These are phyloP conservation scores for Moricandia arvensis DNA, from an alignment of 345 rosid species.

Conservation along the genomic window DNA sequence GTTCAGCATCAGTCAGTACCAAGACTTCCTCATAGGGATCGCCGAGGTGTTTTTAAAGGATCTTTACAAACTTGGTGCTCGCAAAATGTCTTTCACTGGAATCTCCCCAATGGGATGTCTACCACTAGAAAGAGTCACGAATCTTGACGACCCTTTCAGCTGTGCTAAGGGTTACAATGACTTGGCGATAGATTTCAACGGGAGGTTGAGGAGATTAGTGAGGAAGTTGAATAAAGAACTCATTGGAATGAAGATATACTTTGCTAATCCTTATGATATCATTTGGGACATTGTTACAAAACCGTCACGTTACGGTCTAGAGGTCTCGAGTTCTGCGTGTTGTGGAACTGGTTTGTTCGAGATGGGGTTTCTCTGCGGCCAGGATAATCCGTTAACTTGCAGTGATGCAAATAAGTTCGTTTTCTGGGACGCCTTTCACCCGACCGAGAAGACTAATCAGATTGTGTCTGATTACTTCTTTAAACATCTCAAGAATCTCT, in stretches of 20 bases:
- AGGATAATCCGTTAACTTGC: conserved; percentile 44
- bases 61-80: conserved; percentile 56
- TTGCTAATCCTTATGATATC: conserved; percentile 48
- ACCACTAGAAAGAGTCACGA: conserved; percentile 52
- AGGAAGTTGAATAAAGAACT: conserved; percentile 43
- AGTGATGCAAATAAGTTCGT: conserved; percentile 58
- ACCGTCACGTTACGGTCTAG: conserved; percentile 53
- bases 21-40: conserved; percentile 50
- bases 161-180: conserved; percentile 42
- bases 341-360: conserved; percentile 67
- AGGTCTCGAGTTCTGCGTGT: conserved; percentile 51
- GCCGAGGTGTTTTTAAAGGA: conserved; percentile 44
- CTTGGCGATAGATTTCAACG: conserved; percentile 55
- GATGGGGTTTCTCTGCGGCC: conserved; percentile 58
- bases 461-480: conserved; percentile 33
- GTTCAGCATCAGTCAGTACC: conserved; percentile 46
- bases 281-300: conserved; percentile 39
- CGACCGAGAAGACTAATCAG: conserved; percentile 37
- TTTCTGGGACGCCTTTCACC: conserved; percentile 47
- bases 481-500: conserved; percentile 30
- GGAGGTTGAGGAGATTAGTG: conserved; percentile 41
- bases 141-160: conserved; percentile 35
- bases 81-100: conserved; percentile 58
- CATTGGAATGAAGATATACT: conserved; percentile 41
- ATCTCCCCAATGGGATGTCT: conserved; percentile 70